These are phyloP conservation scores for Leccinum longicurvipes DNA, from an alignment of 768 basidiomycete species.

Conservation along the genomic window DNA sequence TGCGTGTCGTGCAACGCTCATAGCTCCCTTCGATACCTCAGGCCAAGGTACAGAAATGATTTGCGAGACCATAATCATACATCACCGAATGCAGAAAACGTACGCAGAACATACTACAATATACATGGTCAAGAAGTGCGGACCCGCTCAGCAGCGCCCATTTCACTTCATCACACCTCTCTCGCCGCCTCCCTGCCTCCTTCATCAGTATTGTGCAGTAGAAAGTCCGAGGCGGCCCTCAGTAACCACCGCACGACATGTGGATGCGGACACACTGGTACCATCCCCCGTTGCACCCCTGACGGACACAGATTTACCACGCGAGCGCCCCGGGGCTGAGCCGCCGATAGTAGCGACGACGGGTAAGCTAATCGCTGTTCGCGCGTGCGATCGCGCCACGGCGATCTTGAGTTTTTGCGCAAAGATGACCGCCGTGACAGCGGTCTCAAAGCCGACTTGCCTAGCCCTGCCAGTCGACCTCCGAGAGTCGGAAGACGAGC, in stretches of 20 bases:
- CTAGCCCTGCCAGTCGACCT: constrained; percentile 1
- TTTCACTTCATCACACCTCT: too few relatives aligned
- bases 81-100: neutral
- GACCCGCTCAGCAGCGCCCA: neutral
- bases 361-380: neutral
- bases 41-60: neutral
- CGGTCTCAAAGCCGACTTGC: constrained; percentile 22
- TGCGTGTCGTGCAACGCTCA: neutral
- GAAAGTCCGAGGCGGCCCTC: neutral
- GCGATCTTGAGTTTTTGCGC: constrained; percentile 21
- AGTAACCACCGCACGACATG: neutral
- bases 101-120: neutral
- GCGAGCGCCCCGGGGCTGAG: neutral
- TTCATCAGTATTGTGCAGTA: neutral
- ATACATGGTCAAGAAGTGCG: neutral
- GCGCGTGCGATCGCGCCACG: constrained; percentile 8
- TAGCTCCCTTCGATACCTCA: neutral
- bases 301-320: constrained; percentile 7
- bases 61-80: neutral
- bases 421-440: constrained; percentile 21
- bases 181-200: too few relatives aligned
- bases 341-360: neutral
- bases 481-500: neutral
- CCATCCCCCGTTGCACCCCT: neutral
- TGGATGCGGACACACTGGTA: too few relatives aligned